These are phyloP conservation scores for Physcia stellaris DNA, from an alignment of 495 filamentous ascomycete species.

Conservation along the genomic window DNA sequence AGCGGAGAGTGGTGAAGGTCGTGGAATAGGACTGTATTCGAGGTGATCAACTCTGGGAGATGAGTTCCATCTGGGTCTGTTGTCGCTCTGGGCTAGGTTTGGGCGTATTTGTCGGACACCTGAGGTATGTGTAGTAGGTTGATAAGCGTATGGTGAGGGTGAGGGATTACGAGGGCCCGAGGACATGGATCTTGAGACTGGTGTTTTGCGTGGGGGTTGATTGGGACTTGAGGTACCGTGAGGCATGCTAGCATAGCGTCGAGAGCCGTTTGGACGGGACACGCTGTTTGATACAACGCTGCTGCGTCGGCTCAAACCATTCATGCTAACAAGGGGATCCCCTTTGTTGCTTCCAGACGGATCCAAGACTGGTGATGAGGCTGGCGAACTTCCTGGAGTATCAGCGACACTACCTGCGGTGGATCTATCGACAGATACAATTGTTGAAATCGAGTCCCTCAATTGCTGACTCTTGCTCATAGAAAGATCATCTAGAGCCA, in stretches of 20 bases:
- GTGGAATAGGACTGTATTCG: conserved; percentile 56
- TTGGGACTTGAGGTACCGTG: conserved; percentile 24
- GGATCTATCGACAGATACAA: conserved; percentile 76
- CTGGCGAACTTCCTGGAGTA: conserved; percentile 72
- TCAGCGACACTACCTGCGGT: conserved; percentile 58
- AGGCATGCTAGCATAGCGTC: conserved; percentile 23
- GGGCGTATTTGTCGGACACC: conserved; percentile 34
- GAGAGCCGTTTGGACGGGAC: conserved; percentile 25
- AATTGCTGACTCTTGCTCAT: conserved; percentile 53
- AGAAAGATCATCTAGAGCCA: conserved; percentile 58
- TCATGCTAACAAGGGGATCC: conserved; percentile 24
- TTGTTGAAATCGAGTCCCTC: conserved; percentile 85
- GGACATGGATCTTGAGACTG: conserved; percentile 15
- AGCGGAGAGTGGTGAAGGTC: conserved; percentile 46
- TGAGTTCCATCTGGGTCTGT: conserved; percentile 67
- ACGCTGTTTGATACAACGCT: conserved; percentile 37
- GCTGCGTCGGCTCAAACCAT: conserved; percentile 31
- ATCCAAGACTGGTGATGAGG: conserved; percentile 71
- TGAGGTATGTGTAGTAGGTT: conserved; percentile 42
- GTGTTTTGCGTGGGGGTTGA: conserved; percentile 26
- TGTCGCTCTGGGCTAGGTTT: conserved; percentile 30
- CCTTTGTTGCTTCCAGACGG: conserved; percentile 25
- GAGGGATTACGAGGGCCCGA: conserved; percentile 24
- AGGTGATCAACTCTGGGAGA: conserved; percentile 58
- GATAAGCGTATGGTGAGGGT: conserved; percentile 31